Conservation (phyloP, 306 rosid genomes). For the Casuarina glauca region DNA sequence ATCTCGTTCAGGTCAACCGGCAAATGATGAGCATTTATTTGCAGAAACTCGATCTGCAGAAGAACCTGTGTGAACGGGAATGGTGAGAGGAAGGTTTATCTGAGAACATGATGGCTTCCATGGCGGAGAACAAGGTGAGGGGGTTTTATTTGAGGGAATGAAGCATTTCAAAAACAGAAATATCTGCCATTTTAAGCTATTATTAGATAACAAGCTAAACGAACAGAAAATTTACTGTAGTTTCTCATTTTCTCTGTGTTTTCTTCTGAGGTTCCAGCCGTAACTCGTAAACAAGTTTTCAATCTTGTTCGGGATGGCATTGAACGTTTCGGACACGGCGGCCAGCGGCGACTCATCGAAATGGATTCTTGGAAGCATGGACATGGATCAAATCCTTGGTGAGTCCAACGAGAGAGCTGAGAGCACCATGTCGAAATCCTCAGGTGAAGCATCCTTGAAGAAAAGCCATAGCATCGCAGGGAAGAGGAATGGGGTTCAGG, state of each 20-base stretch:
- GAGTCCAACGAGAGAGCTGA: neutral
- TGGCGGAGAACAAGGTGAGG: too few relatives aligned
- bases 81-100: too few relatives aligned
- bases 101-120: too few relatives aligned
- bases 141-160: neutral
- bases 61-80: too few relatives aligned
- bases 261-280: too few relatives aligned
- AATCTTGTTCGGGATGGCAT: neutral
- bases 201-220: conserved; percentile 17
- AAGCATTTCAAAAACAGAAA: neutral
- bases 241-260: neutral
- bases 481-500: conserved; percentile 34
- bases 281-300: too few relatives aligned
- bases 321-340: conserved; percentile 28
- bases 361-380: conserved; percentile 59
- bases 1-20: too few relatives aligned
- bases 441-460: conserved; percentile 13
- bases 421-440: conserved; percentile 13
- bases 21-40: too few relatives aligned
- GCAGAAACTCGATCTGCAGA: too few relatives aligned
- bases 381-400: conserved; percentile 38
- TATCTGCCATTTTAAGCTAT: conserved; percentile 5
- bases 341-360: conserved; percentile 35
- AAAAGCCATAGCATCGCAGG: conserved; percentile 24
- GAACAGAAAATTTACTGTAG: too few relatives aligned